Evolutionary conservation across 2,329 filamentous ascomycete species (phyloP).

Genomic region (Sporothrix curviconia): DNA sequence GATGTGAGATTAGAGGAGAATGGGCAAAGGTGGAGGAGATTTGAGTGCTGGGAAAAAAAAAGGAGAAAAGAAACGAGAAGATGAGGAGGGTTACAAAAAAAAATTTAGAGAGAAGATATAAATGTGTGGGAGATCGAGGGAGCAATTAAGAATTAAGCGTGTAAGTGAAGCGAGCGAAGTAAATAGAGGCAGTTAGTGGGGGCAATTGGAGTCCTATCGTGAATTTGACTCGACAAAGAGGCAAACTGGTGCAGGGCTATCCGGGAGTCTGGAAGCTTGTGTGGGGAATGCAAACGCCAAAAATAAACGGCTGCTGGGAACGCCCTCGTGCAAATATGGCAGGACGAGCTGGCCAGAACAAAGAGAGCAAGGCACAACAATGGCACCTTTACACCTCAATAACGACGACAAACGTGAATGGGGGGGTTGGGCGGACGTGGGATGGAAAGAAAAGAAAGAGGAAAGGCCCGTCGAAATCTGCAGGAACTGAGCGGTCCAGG

Average conservation of each 20-base stretch:
- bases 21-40: neutral
- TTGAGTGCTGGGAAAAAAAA: neutral
- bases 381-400: constrained; percentile 30
- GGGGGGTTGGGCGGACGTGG: constrained; percentile 20
- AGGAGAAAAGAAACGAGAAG: neutral
- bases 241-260: constrained; percentile 3
- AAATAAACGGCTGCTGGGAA: neutral
- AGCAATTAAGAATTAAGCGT: neutral
- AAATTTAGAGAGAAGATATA: neutral
- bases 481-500: constrained; percentile 3
- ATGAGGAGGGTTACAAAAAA: neutral
- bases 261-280: constrained; percentile 10
- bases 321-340: too few relatives aligned
- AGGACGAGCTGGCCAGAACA: neutral
- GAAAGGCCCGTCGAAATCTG: too few relatives aligned
- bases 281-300: constrained; percentile 17
- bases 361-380: constrained; percentile 22
- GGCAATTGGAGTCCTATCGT: constrained; percentile 11
- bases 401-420: constrained; percentile 33
- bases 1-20: neutral
- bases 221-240: constrained; percentile 13
- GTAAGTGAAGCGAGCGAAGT: constrained; percentile 10
- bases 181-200: constrained; percentile 5
- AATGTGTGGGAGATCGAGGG: neutral
- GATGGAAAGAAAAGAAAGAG: constrained; percentile 5